Evolutionary conservation across 2,329 filamentous ascomycete species (phyloP).

Genomic region (Fusarium camptoceras): DNA sequence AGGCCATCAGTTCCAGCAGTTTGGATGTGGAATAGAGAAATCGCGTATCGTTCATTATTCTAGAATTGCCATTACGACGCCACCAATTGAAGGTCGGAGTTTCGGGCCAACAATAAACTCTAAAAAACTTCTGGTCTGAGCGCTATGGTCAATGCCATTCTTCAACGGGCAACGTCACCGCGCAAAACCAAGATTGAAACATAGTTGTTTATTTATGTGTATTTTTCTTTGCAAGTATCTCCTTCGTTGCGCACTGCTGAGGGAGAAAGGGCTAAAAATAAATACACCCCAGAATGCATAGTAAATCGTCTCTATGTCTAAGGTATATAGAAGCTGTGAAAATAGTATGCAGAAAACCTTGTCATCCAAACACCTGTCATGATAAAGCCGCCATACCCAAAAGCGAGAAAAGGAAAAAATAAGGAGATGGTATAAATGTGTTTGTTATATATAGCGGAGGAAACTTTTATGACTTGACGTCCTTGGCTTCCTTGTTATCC

Average conservation of each 20-base stretch:
- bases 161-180: background rate
- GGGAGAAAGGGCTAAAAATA: constrained; percentile 16
- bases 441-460: constrained; percentile 6
- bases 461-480: constrained; percentile 20
- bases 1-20: constrained; percentile 3
- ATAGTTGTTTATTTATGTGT: constrained; percentile 2
- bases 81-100: background rate
- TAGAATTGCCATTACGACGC: background rate
- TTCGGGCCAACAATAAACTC: constrained; percentile 1
- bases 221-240: constrained; percentile 17
- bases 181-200: background rate
- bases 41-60: background rate
- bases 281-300: constrained; percentile 31
- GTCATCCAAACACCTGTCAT: constrained; percentile 36
- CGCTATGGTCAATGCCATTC: background rate
- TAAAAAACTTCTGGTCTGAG: constrained; percentile 4
- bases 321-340: constrained; percentile 29
- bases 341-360: constrained; percentile 19
- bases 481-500: constrained; percentile 37
- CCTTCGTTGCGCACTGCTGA: constrained; percentile 33
- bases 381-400: constrained; percentile 31
- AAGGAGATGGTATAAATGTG: constrained; percentile 20
- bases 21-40: background rate
- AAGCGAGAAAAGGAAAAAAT: constrained; percentile 17
- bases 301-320: constrained; percentile 37